Evolutionary conservation across 257 asterid genomes (phyloP).

Genomic region (Solanum etuberosum): DNA sequence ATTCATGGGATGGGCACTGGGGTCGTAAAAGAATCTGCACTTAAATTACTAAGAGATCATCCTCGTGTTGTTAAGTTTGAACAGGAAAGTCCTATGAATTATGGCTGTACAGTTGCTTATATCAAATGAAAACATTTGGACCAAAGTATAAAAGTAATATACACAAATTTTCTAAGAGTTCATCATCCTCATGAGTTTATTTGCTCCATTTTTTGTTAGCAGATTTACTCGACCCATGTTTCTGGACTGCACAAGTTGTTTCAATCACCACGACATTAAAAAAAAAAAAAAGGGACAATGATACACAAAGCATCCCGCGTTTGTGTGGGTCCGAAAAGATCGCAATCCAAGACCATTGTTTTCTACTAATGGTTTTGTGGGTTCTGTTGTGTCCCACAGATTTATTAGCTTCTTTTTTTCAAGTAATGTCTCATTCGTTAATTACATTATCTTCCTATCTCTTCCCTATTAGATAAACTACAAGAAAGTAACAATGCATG

Average conservation of each 20-base stretch:
- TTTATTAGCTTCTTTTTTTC: not conserved
- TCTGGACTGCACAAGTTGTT: not conserved
- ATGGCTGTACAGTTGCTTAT: slow-evolving; percentile 89
- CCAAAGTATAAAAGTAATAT: not conserved
- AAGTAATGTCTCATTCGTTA: not conserved
- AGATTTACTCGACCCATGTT: not conserved
- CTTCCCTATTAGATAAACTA: not conserved
- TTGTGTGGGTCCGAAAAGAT: not conserved
- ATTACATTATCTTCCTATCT: not conserved
- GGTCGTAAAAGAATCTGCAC: slow-evolving; percentile 62
- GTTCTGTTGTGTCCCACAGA: not conserved
- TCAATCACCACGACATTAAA: not conserved
- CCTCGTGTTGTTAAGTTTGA: slow-evolving; percentile 78
- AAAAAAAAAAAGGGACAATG: no score
- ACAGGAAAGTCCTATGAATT: slow-evolving; percentile 68
- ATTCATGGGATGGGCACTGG: slow-evolving; percentile 97
- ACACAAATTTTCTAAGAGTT: not conserved
- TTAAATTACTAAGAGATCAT: slow-evolving; percentile 39
- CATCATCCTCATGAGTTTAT: not conserved
- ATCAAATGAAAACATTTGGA: slow-evolving; percentile 34
- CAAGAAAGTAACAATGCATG: not conserved
- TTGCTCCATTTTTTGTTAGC: not conserved
- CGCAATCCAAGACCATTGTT: not conserved
- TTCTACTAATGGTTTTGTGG: not conserved
- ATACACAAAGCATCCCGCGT: not conserved